A percentile compares a stretch with the other conserved stretches of the same genome.
Conservation (phyloP, 768 basidiomycete species). For the Lactifluus volemus region DNA sequence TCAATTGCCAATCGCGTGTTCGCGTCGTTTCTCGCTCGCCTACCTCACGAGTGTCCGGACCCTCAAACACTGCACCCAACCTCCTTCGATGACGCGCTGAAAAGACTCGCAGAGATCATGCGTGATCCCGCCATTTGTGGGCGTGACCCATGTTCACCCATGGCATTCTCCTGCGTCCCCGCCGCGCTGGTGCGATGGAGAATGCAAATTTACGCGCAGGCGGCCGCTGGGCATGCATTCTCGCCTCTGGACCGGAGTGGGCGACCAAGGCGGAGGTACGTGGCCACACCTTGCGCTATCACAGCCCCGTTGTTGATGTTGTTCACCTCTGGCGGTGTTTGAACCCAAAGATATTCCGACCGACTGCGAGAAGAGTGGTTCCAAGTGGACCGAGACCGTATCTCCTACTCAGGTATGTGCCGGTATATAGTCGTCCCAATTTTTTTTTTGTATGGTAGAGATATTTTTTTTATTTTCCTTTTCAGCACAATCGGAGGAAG, state of each 20-base stretch:
- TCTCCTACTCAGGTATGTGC: conserved; percentile 13
- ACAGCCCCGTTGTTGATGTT: no score
- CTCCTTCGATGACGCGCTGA: conserved; percentile 7
- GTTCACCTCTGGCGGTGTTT: not conserved
- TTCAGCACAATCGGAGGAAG: conserved; percentile 11
- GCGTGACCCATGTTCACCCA: conserved; percentile 8
- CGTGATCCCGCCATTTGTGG: not conserved
- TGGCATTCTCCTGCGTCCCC: conserved; percentile 18
- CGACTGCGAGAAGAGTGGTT: conserved; percentile 19
- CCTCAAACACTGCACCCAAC: not conserved
- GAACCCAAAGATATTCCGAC: conserved; percentile 16
- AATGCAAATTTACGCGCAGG: not conserved
- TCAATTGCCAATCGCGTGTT: conserved; percentile 23
- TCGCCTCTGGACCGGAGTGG: conserved; percentile 15
- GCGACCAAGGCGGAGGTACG: conserved; percentile 18
- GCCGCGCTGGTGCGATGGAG: not conserved
- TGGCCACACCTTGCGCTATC: not conserved
- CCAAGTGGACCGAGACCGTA: conserved; percentile 13
- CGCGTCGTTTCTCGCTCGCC: conserved; percentile 18
- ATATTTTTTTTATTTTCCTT: not conserved
- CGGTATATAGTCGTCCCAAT: not conserved
- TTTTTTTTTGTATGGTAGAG: no score
- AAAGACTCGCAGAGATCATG: conserved; percentile 4
- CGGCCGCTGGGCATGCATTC: conserved; percentile 16
- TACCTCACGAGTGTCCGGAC: conserved; percentile 11